phyloP scores from a whole-genome alignment of 1,139 yeast species.

The Zygosaccharomyces pseudobailii region DNA sequence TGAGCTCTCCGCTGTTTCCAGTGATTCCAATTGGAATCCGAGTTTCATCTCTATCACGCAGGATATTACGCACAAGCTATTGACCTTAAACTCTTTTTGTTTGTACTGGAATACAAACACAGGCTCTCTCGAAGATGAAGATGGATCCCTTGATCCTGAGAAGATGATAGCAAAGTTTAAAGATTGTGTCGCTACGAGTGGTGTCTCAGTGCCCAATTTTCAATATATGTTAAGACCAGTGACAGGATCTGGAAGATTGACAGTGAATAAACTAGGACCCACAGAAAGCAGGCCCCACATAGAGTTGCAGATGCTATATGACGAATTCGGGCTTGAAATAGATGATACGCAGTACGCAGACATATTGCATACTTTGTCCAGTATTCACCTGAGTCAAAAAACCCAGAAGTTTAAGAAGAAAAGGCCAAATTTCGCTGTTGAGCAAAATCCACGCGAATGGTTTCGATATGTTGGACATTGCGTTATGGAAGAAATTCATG shows the following conservation, averaged over 20 bases:
- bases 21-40: constrained; percentile 82
- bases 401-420: constrained; percentile 69
- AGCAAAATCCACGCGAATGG: constrained; percentile 78
- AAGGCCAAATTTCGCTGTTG: constrained; percentile 58
- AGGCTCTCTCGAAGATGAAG: constrained; percentile 35
- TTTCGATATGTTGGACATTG: constrained; percentile 71
- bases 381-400: constrained; percentile 71
- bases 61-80: constrained; percentile 65
- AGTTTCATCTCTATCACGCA: constrained; percentile 74
- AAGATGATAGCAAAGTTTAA: constrained; percentile 43
- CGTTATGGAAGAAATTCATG: constrained; percentile 74
- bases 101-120: constrained; percentile 83
- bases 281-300: constrained; percentile 69
- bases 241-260: constrained; percentile 78
- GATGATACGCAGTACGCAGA: constrained; percentile 84
- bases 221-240: constrained; percentile 85
- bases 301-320: constrained; percentile 70
- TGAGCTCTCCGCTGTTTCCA: constrained; percentile 88
- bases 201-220: constrained; percentile 34
- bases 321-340: constrained; percentile 79
- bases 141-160: constrained; percentile 15
- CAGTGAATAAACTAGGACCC: constrained; percentile 73
- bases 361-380: constrained; percentile 74
- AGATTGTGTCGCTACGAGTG: constrained; percentile 34
- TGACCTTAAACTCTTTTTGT: constrained; percentile 70